Evolutionary conservation across 2,329 filamentous ascomycete genomes (phyloP), one percentile per base, ranked within the genome.

Genomic region (Claviceps citrina): DNA sequence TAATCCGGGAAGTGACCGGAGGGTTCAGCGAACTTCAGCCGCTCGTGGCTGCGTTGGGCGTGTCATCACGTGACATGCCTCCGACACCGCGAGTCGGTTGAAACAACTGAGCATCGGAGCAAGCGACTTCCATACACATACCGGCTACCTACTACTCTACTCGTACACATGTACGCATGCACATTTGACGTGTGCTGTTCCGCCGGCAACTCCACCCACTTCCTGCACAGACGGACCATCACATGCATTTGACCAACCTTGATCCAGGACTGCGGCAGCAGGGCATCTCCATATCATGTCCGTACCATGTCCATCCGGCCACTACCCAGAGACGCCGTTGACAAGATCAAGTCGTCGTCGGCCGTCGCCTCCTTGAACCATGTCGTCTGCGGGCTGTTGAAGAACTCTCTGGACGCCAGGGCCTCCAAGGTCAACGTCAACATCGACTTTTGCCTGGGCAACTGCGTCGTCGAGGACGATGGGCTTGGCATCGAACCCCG

Each of bases 271-370:
- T 16, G 36, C 22, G 31, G 12, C 36, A 42, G 19, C 36, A 44
- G 40, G 43, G 37, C 40, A n/a, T n/a, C n/a, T n/a, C n/a, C n/a
- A n/a, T n/a, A n/a, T n/a, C 28, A 20, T 30, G 26, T 33, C 22
- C 25, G 43, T 49, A 55, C 46, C 58, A 76, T 76, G 71, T 71
- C 68, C 45, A 89, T 91, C 53, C 67, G 68, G 47, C 75, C 68
- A 38, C 69, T 94, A 44, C 81, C 85, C 10, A 62, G 71, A 28
- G 68, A 82, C 48, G 84, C 82, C 42, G 68, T 77, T 50, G 74
- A 80, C 36, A 84, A 86, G 56, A 80, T 98, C 62, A 83, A 80
- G 54, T 94, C 89, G 1, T 93, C 89, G 0, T 76, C 76, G n/a
- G 67, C 72, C 41, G 80, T 96, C 49, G 81, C 77, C 2, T 81